Conservation (phyloP, 176 grass and related monocot species). For the Hordeum vulgare region DNA sequence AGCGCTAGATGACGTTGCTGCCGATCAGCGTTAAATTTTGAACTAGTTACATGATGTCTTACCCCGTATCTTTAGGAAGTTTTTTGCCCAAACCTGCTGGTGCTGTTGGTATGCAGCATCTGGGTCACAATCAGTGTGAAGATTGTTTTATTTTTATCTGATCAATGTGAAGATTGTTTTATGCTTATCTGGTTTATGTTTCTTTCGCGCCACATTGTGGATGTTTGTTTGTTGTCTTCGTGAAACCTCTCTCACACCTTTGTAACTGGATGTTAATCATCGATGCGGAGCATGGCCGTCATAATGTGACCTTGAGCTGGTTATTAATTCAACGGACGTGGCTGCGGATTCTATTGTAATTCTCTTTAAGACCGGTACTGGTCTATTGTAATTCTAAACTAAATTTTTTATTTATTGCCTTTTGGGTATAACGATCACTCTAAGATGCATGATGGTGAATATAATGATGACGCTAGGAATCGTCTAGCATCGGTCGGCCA, state of each 20-base stretch:
- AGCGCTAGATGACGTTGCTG: conserved; percentile 7
- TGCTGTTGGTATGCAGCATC: background rate
- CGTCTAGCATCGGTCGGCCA: too few species aligned
- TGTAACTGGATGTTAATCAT: background rate
- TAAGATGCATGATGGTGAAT: too few species aligned
- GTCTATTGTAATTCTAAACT: too few species aligned
- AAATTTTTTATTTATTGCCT: too few species aligned
- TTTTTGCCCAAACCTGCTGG: background rate
- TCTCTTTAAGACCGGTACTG: too few species aligned
- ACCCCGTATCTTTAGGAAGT: background rate
- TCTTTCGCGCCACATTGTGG: background rate
- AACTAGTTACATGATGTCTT: background rate
- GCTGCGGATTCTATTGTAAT: background rate
- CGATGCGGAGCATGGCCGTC: background rate
- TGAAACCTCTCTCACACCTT: too few species aligned
- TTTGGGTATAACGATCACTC: too few species aligned
- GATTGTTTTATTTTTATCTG: background rate
- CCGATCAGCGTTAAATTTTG: background rate
- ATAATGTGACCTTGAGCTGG: background rate
- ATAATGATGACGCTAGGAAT: too few species aligned
- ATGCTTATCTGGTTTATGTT: background rate
- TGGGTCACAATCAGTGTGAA: background rate
- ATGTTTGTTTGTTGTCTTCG: background rate
- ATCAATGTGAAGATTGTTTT: too few species aligned
- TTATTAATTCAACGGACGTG: background rate